Base-by-base conservation (phyloP, 1,284 basidiomycete genomes). In the Puccinia novopanici region DNA sequence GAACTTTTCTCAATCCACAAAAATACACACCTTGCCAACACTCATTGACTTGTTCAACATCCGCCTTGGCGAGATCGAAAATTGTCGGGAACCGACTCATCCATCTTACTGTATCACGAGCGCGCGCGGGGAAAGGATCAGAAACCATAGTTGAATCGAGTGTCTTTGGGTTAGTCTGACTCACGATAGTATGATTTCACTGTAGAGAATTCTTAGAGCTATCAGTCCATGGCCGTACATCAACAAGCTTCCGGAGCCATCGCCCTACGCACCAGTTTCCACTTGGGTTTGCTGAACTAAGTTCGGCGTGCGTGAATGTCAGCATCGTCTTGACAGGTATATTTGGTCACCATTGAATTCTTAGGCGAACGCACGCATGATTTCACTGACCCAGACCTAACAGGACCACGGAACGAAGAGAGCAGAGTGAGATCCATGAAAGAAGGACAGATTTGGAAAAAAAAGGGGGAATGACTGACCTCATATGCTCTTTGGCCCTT, bases 1-100 rank as follows among this genome's bases (percentile, higher is more conserved):
- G 34, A 34, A 13, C 57, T 37, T 13, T 40, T 5, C 27, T 17
- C 61, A 37, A 9, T 50, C 24, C 12, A 27, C 13, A 27, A 72
- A 57, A 34, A 2, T 5, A 48, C 79, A 34, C 42, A 75, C 73
- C 73, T 79, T 79, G 93, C 95, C 95, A 97, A 6, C 93, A 87
- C 0, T 90, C 87, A 84, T 96, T 95, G 78, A 97, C 93, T 27
- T 91, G 89, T 82, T 96, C 94, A 82, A 94, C 73, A 24, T 83
- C 82, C 0, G 90, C 84, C 91, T 90, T 19, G 91, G 93, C 92
- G 54, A 99, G 89, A 82, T 91, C 90, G 73, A 87, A 86, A 81
- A 97, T 90, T 6, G 93, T 95, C 12, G 93, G 93, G 87, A 93
- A 95, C 84, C 54, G 67, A 0, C 22, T 37, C 67, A 79, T 79